A percentile compares a stretch with the other conserved stretches of the same genome.
phyloP scores from a whole-genome alignment of 106 monocot species.

The Platanthera guangdongensis region DNA sequence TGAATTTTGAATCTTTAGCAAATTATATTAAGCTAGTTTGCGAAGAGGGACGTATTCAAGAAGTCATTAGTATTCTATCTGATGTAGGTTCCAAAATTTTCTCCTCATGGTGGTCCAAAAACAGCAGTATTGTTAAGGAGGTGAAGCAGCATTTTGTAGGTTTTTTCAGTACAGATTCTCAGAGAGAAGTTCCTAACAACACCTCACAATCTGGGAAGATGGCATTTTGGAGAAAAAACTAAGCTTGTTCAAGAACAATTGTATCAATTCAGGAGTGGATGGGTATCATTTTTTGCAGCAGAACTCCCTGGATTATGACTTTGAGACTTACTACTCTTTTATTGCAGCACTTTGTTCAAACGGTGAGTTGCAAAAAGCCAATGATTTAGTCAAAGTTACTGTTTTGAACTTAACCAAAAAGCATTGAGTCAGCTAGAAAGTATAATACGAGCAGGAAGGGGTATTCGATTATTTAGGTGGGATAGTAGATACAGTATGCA shows the following conservation, averaged over 20 bases:
- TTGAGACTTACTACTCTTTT: conserved; percentile 56
- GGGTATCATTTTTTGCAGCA: conserved; percentile 11
- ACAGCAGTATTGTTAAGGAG: conserved; percentile 4
- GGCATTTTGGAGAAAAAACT: conserved; percentile 11
- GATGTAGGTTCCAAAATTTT: conserved; percentile 44
- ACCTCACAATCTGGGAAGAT: too few species aligned
- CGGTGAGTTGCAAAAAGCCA: conserved; percentile 66
- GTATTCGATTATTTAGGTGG: too few species aligned
- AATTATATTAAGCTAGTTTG: conserved; percentile 45
- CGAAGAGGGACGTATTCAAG: conserved; percentile 67
- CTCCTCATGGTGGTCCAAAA: conserved; percentile 22
- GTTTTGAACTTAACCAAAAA: conserved; percentile 17
- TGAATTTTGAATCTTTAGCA: conserved; percentile 45
- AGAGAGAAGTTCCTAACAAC: too few species aligned
- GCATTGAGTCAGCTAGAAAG: conserved; percentile 4
- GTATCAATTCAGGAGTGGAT: conserved; percentile 4
- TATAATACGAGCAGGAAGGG: too few species aligned
- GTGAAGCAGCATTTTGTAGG: conserved; percentile 17
- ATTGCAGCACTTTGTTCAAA: conserved; percentile 69
- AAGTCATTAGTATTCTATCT: conserved; percentile 51
- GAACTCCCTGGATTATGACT: conserved; percentile 37
- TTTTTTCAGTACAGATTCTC: conserved; percentile 11
- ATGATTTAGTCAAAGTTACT: conserved; percentile 36
- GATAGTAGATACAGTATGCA: too few species aligned
- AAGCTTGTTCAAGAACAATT: conserved; percentile 2